Percentiles rank a stretch among this genome's conserved stretches.
Evolutionary conservation across 176 grass and related monocot genomes (phyloP).

Genomic region (Carex littledalei): DNA sequence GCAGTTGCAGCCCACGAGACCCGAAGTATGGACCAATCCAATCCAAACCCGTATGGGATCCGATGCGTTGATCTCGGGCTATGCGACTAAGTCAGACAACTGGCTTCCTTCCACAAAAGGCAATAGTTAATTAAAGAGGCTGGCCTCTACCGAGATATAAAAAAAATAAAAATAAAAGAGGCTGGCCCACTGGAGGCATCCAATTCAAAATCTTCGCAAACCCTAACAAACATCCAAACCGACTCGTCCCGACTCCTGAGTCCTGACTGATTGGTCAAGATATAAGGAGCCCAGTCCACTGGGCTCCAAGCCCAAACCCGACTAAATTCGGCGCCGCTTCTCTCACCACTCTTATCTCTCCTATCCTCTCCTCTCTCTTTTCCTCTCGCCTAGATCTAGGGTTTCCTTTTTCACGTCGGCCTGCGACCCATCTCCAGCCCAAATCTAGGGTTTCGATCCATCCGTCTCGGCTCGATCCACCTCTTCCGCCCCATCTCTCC

Average conservation of each 20-base stretch:
- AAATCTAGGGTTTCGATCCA: constrained; percentile 28
- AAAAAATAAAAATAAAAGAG: background rate
- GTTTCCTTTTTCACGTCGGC: background rate
- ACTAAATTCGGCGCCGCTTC: constrained; percentile 10
- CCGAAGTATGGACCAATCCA: background rate
- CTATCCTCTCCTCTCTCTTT: background rate
- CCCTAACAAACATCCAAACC: constrained; percentile 10
- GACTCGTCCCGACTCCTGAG: background rate
- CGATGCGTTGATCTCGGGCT: background rate
- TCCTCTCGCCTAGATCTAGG: background rate
- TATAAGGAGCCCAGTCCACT: constrained; percentile 13
- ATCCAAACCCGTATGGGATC: background rate
- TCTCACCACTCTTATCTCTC: background rate
- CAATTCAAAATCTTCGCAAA: constrained; percentile 12
- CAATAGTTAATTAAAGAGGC: background rate
- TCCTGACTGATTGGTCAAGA: background rate
- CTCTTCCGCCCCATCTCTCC: background rate
- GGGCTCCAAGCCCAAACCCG: constrained; percentile 33
- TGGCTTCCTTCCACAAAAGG: background rate
- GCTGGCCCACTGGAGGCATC: constrained; percentile 23
- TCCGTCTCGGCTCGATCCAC: constrained; percentile 12
- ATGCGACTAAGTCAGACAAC: background rate
- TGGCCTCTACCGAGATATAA: background rate
- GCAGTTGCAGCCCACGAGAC: background rate
- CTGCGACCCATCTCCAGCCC: constrained; percentile 19